These are phyloP conservation scores for Camelina sativa DNA, from an alignment of 345 rosid genomes.

Conservation along the genomic window DNA sequence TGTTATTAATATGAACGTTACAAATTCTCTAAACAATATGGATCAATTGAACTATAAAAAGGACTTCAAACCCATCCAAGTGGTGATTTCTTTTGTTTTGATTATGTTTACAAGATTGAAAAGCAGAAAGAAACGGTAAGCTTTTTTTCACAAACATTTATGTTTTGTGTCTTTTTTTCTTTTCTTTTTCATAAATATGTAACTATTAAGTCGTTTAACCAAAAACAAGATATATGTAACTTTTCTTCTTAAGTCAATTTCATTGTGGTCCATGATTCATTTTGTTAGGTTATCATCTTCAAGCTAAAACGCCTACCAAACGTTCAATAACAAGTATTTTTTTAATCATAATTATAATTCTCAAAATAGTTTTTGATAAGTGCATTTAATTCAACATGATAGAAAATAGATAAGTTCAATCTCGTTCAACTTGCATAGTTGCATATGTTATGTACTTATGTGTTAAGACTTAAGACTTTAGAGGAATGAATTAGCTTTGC, in stretches of 20 bases:
- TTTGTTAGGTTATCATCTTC: slow-evolving; percentile 40
- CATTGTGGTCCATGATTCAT: slow-evolving; percentile 25
- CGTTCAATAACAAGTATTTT: slow-evolving; percentile 22
- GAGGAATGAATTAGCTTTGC: slow-evolving; percentile 3
- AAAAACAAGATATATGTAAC: neutral
- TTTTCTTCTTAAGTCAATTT: slow-evolving; percentile 14
- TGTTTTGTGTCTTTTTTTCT: neutral
- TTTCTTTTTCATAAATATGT: neutral
- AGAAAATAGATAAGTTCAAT: slow-evolving; percentile 13
- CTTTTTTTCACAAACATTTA: neutral
- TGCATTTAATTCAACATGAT: slow-evolving; percentile 7
- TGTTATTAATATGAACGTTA: slow-evolving; percentile 30
- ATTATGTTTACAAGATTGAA: slow-evolving; percentile 4
- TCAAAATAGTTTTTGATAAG: neutral
- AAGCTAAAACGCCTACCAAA: slow-evolving; percentile 33
- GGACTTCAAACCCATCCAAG: slow-evolving; percentile 1
- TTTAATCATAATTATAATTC: neutral
- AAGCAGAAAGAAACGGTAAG: slow-evolving; percentile 21
- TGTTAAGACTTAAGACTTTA: neutral
- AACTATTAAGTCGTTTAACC: neutral
- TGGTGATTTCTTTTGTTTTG: neutral
- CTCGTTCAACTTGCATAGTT: neutral
- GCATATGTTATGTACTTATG: neutral
- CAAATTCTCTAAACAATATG: neutral
- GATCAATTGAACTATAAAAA: neutral